Evolutionary conservation across 1,284 basidiomycete genomes (phyloP).

Genomic region (Tilletia caries): DNA sequence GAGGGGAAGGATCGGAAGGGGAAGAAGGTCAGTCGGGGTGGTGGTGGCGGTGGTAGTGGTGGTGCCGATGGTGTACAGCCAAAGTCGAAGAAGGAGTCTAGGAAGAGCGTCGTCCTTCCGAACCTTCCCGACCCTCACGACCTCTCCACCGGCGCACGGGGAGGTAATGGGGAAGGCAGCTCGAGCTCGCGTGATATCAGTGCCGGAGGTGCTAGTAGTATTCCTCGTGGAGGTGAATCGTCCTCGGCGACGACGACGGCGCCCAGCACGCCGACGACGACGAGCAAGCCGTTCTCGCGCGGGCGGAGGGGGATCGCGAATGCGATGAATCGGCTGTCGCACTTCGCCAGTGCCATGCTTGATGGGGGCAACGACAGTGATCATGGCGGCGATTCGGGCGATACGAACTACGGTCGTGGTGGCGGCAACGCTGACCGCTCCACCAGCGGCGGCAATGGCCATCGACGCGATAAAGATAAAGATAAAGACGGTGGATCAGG

Average conservation of each 20-base stretch:
- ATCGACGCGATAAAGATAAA: conserved; percentile 11
- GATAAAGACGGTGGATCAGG: too few species aligned
- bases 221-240: background rate
- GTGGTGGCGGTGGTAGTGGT: too few species aligned
- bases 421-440: background rate
- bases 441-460: conserved; percentile 1
- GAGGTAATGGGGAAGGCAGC: background rate
- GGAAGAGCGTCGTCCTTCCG: conserved; percentile 1
- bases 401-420: background rate
- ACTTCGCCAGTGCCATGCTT: conserved; percentile 43
- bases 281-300: background rate
- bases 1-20: conserved; percentile 17
- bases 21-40: conserved; percentile 12
- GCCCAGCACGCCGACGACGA: too few species aligned
- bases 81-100: conserved; percentile 8
- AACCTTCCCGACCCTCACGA: background rate
- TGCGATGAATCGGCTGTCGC: conserved; percentile 26
- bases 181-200: background rate
- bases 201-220: background rate
- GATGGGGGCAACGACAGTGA: conserved; percentile 27
- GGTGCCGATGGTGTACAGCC: too few species aligned
- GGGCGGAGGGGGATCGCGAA: background rate
- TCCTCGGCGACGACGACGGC: too few species aligned
- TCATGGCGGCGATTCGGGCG: conserved; percentile 10
- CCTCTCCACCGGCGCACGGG: background rate